phyloP scores from a whole-genome alignment of 2,329 filamentous ascomycete genomes.

The Diplodia intermedia region DNA sequence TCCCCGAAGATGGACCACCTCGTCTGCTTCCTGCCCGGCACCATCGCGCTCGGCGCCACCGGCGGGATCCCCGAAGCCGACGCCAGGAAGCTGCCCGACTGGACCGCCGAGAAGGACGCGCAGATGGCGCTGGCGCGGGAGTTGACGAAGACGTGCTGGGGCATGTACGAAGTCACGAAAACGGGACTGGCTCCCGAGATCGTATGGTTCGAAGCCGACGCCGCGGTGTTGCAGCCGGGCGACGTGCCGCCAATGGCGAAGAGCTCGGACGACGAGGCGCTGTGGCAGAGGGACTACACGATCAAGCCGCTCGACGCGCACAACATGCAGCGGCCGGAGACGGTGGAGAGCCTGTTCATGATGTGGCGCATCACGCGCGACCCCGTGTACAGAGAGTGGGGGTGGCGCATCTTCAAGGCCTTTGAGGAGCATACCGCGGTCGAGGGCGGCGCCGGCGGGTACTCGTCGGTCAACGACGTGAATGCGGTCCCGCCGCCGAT shows the following conservation, averaged over 20 bases:
- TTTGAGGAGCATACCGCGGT: constrained; percentile 88
- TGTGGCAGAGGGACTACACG: constrained; percentile 78
- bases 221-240: constrained; percentile 61
- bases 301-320: constrained; percentile 83
- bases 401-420: constrained; percentile 96
- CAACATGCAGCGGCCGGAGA: constrained; percentile 94
- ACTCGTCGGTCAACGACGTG: constrained; percentile 82
- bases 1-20: constrained; percentile 97
- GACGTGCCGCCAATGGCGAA: constrained; percentile 40
- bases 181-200: constrained; percentile 95
- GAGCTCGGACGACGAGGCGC: constrained; percentile 52
- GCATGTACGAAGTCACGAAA: constrained; percentile 88
- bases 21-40: constrained; percentile 96
- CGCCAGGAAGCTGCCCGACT: constrained; percentile 69
- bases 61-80: constrained; percentile 76
- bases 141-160: constrained; percentile 96
- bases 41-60: constrained; percentile 87
- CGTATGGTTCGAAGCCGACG: constrained; percentile 80
- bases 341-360: constrained; percentile 94
- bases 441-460: constrained; percentile 73
- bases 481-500: constrained; percentile 70
- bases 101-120: constrained; percentile 71
- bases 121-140: constrained; percentile 85
- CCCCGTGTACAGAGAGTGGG: constrained; percentile 88
- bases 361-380: constrained; percentile 99